These are phyloP conservation scores for Cercospora sp. DNA, from an alignment of 2,329 filamentous ascomycete genomes.

Conservation along the genomic window DNA sequence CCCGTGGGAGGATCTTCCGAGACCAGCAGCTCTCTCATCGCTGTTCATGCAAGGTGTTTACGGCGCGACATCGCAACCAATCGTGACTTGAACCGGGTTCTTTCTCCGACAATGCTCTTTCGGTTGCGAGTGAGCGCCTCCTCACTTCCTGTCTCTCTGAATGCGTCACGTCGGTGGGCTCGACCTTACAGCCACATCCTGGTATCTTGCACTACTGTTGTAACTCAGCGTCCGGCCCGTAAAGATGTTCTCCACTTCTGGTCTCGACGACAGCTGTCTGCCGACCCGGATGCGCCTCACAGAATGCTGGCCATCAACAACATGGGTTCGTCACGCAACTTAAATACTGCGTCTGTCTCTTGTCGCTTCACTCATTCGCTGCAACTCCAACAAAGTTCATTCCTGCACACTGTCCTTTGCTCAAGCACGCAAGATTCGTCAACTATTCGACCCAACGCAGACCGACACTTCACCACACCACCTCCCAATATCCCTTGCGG, in stretches of 20 bases:
- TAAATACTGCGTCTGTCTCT: slow-evolving; percentile 24
- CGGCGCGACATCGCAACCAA: slow-evolving; percentile 17
- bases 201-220: slow-evolving; percentile 23
- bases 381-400: slow-evolving; percentile 18
- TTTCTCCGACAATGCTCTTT: slow-evolving; percentile 16
- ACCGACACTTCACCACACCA: background rate
- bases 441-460: background rate
- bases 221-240: slow-evolving; percentile 29
- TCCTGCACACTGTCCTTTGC: slow-evolving; percentile 17
- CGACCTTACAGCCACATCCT: slow-evolving; percentile 26
- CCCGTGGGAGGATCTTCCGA: slow-evolving; percentile 23
- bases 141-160: slow-evolving; percentile 21
- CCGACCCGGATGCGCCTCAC: slow-evolving; percentile 14
- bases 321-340: slow-evolving; percentile 22
- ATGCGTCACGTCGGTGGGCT: slow-evolving; percentile 17
- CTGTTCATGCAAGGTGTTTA: slow-evolving; percentile 18
- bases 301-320: slow-evolving; percentile 14
- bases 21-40: slow-evolving; percentile 16
- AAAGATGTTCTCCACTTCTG: slow-evolving; percentile 24
- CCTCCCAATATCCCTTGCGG: background rate
- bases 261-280: slow-evolving; percentile 25
- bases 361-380: slow-evolving; percentile 17
- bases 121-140: slow-evolving; percentile 26
- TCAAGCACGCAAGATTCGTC: background rate
- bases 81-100: slow-evolving; percentile 17